Conservation (phyloP, 306 rosid genomes). For the Cicer arietinum region DNA sequence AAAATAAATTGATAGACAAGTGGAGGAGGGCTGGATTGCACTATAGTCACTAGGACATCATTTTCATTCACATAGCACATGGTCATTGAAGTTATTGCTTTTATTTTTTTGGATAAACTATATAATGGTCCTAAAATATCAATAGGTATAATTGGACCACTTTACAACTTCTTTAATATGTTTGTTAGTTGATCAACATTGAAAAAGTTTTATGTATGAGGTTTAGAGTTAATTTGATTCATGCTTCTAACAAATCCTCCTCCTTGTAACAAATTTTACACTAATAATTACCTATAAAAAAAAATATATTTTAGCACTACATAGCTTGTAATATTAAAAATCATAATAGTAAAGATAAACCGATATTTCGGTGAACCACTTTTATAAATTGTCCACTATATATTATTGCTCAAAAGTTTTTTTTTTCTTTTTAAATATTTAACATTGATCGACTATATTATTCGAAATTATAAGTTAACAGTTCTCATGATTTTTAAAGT, state of each 20-base stretch:
- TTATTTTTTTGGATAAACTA: neutral
- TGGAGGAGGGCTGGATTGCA: constrained; percentile 38
- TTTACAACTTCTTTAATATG: constrained; percentile 23
- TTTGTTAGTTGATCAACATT: constrained; percentile 37
- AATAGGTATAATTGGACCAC: constrained; percentile 35
- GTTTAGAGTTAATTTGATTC: too few relatives aligned
- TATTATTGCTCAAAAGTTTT: too few relatives aligned
- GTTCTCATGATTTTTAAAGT: too few relatives aligned
- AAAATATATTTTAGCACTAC: constrained; percentile 13
- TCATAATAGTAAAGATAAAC: neutral
- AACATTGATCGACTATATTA: too few relatives aligned
- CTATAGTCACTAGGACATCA: constrained; percentile 18
- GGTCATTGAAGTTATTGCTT: constrained; percentile 36
- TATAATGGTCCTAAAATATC: constrained; percentile 37
- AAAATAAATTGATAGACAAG: constrained; percentile 36
- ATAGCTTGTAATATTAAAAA: constrained; percentile 23
- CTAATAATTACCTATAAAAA: too few relatives aligned
- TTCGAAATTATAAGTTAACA: too few relatives aligned
- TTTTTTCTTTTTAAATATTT: too few relatives aligned
- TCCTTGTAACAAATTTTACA: too few relatives aligned
- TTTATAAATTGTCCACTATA: too few relatives aligned
- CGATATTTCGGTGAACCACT: too few relatives aligned
- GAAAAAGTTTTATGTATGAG: too few relatives aligned
- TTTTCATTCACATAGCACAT: constrained; percentile 42
- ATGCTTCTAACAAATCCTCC: too few relatives aligned